Evolutionary conservation across 2,329 filamentous ascomycete genomes (phyloP).

Genomic region (Penicillium sp.): DNA sequence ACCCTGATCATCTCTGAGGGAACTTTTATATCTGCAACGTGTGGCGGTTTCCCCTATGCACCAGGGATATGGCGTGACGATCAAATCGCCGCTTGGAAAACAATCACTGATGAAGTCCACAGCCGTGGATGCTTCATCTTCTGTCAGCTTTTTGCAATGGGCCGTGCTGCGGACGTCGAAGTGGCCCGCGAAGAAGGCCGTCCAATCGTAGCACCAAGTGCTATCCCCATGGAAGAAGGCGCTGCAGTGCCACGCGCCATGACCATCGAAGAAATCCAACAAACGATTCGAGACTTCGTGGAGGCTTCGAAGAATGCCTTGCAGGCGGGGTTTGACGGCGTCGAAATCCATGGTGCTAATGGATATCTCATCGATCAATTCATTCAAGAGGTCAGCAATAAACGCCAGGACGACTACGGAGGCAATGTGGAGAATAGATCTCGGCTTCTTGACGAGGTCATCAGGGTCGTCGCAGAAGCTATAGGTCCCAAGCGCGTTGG

Average conservation of each 20-base stretch:
- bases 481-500: conserved; percentile 47
- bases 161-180: conserved; percentile 53
- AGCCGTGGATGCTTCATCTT: conserved; percentile 61
- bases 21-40: conserved; percentile 52
- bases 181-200: conserved; percentile 19
- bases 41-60: conserved; percentile 51
- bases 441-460: conserved; percentile 56
- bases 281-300: conserved; percentile 43
- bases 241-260: conserved; percentile 31
- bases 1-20: conserved; percentile 62
- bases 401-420: conserved; percentile 52
- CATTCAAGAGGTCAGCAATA: conserved; percentile 49
- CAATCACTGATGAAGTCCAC: conserved; percentile 64
- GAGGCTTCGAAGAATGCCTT: conserved; percentile 53
- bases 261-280: conserved; percentile 45
- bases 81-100: conserved; percentile 61
- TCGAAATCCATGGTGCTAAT: conserved; percentile 52
- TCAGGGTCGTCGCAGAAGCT: conserved; percentile 41
- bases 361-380: conserved; percentile 56
- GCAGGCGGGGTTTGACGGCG: conserved; percentile 54
- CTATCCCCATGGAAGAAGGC: conserved; percentile 40
- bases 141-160: conserved; percentile 62
- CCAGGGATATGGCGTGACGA: conserved; percentile 58
- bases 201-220: conserved; percentile 39
- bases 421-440: conserved; percentile 53